Base-by-base conservation (phyloP, 345 rosid genomes). In the Rhizophora mangle region DNA sequence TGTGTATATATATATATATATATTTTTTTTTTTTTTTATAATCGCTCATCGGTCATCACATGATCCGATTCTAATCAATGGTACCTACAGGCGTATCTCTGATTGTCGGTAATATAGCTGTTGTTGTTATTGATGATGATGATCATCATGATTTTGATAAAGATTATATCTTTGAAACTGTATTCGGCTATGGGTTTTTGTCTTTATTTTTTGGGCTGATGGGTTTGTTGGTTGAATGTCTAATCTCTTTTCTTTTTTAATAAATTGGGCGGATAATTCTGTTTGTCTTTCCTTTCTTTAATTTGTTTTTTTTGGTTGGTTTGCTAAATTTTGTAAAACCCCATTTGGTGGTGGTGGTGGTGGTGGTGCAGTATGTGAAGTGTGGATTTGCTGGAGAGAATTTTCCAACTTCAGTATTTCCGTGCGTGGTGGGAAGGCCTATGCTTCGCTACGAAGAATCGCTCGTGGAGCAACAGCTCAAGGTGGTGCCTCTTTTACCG, bases 301-400 rank as follows among this genome's bases (percentile, higher is more conserved):
- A 7, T 34, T 34, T 34, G 8, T 1, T 66, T 43, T 68, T 22
- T 24, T 6, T 60, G 24, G 24, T 68, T 60, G 6, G 1, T 76
- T 22, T 15, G 20, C n/a, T 68, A 29, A 16, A 6, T 16, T 53
- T 20, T 39, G 30, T 55, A 9, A 64, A 59, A 51, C 56, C 71
- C 4, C 46, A 10, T 39, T 22, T 53, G 63, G 55, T 39, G 43
- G 61, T 37, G 43, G 61, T 31, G 67, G 36, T 64, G 21, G 61
- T 31, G 67, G 36, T 64, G 21, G 65, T 84, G 83, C 91, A 95
- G 99, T 92, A 92, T 82, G 97, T 95, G 8, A 92, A 95, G 84
- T 95, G 99, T 71, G 99, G 97, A 36, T 95, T 95, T 75, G 92
- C 97, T 27, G 99, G 97, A 79, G 99, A 95, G 82, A 92, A 92